Percentiles rank a stretch among this genome's conserved stretches.
These are phyloP conservation scores for Musa schizocarpa DNA, from an alignment of 176 grass and related monocot genomes.

Conservation along the genomic window DNA sequence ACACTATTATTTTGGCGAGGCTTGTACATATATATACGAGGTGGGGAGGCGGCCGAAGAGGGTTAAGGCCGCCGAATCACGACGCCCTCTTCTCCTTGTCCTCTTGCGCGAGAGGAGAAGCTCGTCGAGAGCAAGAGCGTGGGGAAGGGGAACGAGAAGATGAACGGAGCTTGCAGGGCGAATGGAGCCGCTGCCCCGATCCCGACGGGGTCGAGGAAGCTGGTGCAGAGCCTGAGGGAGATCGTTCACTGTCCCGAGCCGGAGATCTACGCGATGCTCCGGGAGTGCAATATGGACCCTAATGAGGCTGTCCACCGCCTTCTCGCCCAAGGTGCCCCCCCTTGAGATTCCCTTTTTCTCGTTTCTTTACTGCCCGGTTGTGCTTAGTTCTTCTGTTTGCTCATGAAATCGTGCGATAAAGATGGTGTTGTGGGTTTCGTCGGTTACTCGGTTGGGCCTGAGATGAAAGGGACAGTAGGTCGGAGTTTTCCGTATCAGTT, in stretches of 20 bases:
- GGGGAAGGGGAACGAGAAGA: neutral
- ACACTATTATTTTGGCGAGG: neutral
- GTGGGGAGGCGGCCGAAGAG: neutral
- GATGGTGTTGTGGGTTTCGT: no score
- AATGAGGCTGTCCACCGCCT: slow-evolving; percentile 86
- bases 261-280: slow-evolving; percentile 95
- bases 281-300: slow-evolving; percentile 97
- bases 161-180: no score
- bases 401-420: no score
- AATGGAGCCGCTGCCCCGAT: slow-evolving; percentile 26
- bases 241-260: slow-evolving; percentile 85
- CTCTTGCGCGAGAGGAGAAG: neutral
- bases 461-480: no score
- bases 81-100: neutral
- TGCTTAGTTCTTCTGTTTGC: slow-evolving; percentile 10
- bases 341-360: no score
- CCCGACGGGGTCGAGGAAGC: slow-evolving; percentile 45
- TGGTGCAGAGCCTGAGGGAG: slow-evolving; percentile 97
- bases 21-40: neutral
- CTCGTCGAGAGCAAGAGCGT: neutral
- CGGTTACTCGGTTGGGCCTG: no score
- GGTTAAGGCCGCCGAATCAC: slow-evolving; percentile 18
- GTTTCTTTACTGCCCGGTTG: neutral
- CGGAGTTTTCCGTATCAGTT: no score
- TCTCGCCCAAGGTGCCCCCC: slow-evolving; percentile 60